Base-by-base conservation (phyloP, 2,329 filamentous ascomycete species). In the Akanthomyces uredinophilus region DNA sequence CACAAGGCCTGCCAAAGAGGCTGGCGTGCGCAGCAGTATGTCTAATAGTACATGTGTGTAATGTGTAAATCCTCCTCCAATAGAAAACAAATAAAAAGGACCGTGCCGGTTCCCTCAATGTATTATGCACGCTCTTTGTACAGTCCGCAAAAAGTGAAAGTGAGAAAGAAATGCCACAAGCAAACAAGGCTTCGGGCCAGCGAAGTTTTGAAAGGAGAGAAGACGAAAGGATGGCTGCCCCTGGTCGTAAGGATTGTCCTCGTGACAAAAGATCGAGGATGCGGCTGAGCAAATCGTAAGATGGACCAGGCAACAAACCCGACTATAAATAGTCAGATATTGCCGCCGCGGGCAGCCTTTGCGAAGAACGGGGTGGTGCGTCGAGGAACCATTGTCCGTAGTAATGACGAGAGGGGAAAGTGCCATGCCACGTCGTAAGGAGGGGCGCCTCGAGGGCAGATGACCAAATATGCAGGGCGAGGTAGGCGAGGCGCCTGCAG, bases 121-220 rank as follows among this genome's bases (percentile, higher is more conserved):
- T 46, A 61, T 61, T 61, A 61, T 61, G 60, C 60, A 61, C 60
- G 60, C 60, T 61, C 51, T 22, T 56, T 56, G 52, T 61, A 56
- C 49, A 53, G n/a, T 60, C 24, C 44, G 32, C 18, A 22, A 47
- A 24, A 51, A 13, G 51, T 43, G 46, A 57, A 44, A 20, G 20
- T 13, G 29, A 44, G 46, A 52, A 51, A 29, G 24, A 43, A 52
- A 60, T 60, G 47, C 56, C 35, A 24, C 32, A 18, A 43, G 56
- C 37, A 50, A 39, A 52, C 37, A 44, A 37, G 49, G 60, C 50
- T 61, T 55, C 66, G 68, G 64, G 62, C 68, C 68, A 65, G 68
- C 67, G 64, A 68, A 62, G 66, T 63, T 61, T 13, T 43, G 49
- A 52, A 50, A 46, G 27, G 37, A 29, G 16, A 39, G 55, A 51